Evolutionary conservation across 208 protist species (phyloP), one percentile per base, ranked within the genome.

Genomic region (Crithidia bombi): DNA sequence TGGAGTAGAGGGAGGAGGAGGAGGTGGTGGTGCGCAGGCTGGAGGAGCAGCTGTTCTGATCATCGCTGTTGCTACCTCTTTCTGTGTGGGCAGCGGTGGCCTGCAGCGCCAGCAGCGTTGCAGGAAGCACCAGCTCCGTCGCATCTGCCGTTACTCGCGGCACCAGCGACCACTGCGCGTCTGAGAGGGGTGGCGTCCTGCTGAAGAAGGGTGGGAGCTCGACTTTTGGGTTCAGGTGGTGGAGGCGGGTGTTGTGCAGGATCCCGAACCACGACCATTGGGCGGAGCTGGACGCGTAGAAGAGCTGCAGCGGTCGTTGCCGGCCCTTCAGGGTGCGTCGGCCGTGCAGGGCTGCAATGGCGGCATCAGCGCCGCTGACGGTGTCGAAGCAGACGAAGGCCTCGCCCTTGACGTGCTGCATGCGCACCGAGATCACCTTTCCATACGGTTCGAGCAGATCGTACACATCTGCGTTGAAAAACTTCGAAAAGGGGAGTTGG

Each of bases 201-300:
- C 12, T 14, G 32, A 59, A 59, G n/a, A 59, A 59, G 2, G 54
- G 54, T 3, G 54, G 54, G n/a, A 59, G 54, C 54, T 59, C 54
- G n/a, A 59, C 54, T n/a, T 59, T 59, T 15, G 30, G 54, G 35
- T 59, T 59, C 14, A 44, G 15, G 35, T 59, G 30, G 19, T 59
- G 54, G 19, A 59, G 54, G 33, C 54, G 54, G 19, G 54, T 59
- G 54, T 59, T 59, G 54, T 59, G 54, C 54, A 59, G 4, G 21
- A 59, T 44, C 33, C 54, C 54, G 15, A 59, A 59, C 54, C 54
- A 59, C 54, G 54, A 59, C 54, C 54, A 59, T 35, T 59, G 33
- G 10, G 35, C 54, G 0, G 54, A 59, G 30, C 33, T 59, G 14
- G 54, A 59, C 7, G 54, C 54, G 51, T 57, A 57, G 30, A 57